Evolutionary conservation across 495 filamentous ascomycete species (phyloP).

Genomic region (Hypoxylon fuscum): DNA sequence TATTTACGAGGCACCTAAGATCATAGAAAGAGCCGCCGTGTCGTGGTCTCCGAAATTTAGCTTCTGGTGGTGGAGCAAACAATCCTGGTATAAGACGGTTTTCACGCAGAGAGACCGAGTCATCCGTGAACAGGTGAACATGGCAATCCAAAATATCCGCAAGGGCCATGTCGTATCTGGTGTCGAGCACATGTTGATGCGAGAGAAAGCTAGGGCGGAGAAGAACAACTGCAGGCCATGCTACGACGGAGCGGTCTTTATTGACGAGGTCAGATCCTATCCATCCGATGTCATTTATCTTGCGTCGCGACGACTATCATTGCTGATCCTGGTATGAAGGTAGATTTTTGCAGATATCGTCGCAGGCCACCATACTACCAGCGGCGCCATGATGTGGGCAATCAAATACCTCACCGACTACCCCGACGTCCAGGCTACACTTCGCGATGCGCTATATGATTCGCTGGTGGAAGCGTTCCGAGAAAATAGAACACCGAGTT

Average conservation of each 20-base stretch:
- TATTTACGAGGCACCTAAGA: no score
- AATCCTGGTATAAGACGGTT: no score
- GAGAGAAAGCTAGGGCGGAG: background rate
- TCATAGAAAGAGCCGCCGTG: no score
- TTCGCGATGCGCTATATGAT: constrained; percentile 29
- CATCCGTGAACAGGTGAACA: no score
- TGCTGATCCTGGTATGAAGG: background rate
- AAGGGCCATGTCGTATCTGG: no score
- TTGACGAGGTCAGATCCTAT: background rate
- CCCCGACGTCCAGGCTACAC: constrained; percentile 36
- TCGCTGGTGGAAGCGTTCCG: constrained; percentile 21
- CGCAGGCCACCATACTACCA: constrained; percentile 46
- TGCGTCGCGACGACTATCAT: no score
- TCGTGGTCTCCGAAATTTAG: no score
- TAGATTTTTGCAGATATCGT: constrained; percentile 43
- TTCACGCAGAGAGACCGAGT: no score
- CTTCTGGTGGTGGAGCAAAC: no score
- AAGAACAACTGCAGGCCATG: background rate
- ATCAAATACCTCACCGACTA: constrained; percentile 49
- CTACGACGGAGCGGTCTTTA: background rate
- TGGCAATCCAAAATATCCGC: no score
- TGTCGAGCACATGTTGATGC: background rate
- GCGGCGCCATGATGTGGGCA: constrained; percentile 43
- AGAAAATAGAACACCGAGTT: background rate
- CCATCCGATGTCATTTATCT: no score